Evolutionary conservation across 306 rosid genomes (phyloP).

Genomic region (Begonia peltatifolia): DNA sequence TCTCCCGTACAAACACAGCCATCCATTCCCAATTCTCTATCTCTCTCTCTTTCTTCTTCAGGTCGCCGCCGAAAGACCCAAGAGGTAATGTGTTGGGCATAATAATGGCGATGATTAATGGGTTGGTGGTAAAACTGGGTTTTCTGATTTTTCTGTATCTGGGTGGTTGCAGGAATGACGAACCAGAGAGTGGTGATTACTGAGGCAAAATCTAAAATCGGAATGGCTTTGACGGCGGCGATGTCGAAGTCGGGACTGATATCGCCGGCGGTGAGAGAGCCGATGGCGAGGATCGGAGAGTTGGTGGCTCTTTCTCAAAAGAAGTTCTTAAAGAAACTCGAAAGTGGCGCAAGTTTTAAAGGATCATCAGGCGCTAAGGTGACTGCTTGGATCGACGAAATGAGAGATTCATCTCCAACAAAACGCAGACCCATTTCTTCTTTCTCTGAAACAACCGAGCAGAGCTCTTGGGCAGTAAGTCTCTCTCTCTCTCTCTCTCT

Average conservation of each 20-base stretch:
- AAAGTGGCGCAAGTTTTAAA: conserved; percentile 14
- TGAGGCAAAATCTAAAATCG: conserved; percentile 24
- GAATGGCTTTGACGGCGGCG: conserved; percentile 26
- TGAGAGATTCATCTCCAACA: conserved; percentile 88
- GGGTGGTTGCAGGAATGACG: conserved; percentile 29
- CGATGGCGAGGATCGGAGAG: conserved; percentile 22
- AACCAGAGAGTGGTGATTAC: conserved; percentile 48
- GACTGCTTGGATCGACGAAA: conserved; percentile 59
- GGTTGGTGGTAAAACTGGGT: not conserved
- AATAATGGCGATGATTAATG: no score
- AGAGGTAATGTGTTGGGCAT: no score
- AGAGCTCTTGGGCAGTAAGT: conserved; percentile 52
- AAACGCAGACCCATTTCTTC: conserved; percentile 21
- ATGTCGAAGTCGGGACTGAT: conserved; percentile 17
- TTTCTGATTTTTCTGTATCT: conserved; percentile 5
- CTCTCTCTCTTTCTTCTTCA: not conserved
- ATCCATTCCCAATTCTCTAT: not conserved
- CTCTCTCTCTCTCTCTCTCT: not conserved
- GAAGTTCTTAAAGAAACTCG: conserved; percentile 32
- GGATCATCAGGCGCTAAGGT: conserved; percentile 25
- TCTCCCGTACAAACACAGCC: not conserved
- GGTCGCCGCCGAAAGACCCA: not conserved
- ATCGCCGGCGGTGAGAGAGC: conserved; percentile 17
- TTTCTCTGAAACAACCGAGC: conserved; percentile 24
- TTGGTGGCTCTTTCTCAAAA: conserved; percentile 23